Base-by-base conservation (phyloP, 768 basidiomycete genomes). In the Phanerochaete sordida region DNA sequence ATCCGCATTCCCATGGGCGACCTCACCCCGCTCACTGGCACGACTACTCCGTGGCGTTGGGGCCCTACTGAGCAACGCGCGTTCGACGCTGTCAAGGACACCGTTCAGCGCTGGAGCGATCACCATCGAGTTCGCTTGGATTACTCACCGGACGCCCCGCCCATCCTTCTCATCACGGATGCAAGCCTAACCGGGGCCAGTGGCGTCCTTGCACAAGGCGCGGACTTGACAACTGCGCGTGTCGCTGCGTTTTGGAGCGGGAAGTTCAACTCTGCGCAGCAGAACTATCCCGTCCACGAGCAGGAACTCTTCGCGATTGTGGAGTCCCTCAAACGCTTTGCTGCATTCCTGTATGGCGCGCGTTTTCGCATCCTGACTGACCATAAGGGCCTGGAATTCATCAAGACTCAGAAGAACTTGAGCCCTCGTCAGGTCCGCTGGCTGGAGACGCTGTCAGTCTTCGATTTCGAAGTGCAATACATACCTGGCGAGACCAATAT, bases 1-100 rank as follows among this genome's bases (percentile, higher is more conserved):
- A 61, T 81, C 1, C 64, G 73, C 0, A 74, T 79, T 1, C 77
- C 77, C 35, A 77, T 80, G 73, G 74, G 69, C 2, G 56, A 75
- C 0, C 63, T 80, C 0, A 59, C 62, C 0, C 57, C 62, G 21
- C 30, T 70, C 0, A 67, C 69, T 1, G 66, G 67, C 0, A 21
- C 35, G 9, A 60, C 31, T 4, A 37, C n/a, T 1, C 6, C 30
- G 4, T 74, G 65, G 56, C 24, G 35, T 13, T 74, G 74, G 70
- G 61, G 59, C 16, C 33, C 43, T 2, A 72, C 72, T 0, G 64
- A 71, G 24, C 73, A 74, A 50, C 49, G 69, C 1, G 72, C 71
- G 1, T 74, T 74, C 49, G 68, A 74, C 1, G 63, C 68, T 2
- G 62, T 72, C 12, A 72, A 73, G 30, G n/a, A 19, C 1, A 57